These are phyloP conservation scores for Coprinellus aureogranulatus DNA, from an alignment of 768 basidiomycete species.

Conservation along the genomic window DNA sequence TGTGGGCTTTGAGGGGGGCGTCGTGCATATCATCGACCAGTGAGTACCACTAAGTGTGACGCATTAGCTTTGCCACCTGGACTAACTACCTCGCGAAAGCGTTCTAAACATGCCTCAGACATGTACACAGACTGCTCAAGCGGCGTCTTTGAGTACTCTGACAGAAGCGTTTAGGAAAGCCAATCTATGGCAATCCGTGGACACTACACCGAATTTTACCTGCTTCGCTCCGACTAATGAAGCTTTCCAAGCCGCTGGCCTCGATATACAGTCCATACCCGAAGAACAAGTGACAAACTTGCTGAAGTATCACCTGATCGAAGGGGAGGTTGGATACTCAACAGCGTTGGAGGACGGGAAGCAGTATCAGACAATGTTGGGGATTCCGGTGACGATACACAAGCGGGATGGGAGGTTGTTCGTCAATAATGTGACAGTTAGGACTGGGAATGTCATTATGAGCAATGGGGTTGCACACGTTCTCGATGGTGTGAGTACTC, in stretches of 20 bases:
- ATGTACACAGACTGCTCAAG: not conserved
- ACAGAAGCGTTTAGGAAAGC: not conserved
- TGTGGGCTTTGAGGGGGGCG: not conserved
- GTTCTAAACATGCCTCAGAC: slow-evolving; percentile 4
- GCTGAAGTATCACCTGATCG: slow-evolving; percentile 2
- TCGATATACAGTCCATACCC: not conserved
- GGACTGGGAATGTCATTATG: not conserved
- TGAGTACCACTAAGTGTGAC: not conserved
- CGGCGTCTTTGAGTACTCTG: not conserved
- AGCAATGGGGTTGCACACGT: slow-evolving; percentile 7
- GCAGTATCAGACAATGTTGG: not conserved
- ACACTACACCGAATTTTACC: slow-evolving; percentile 1
- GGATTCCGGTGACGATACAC: not conserved
- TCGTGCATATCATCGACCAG: not conserved
- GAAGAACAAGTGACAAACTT: not conserved
- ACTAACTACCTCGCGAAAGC: not conserved
- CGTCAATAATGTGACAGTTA: slow-evolving; percentile 3
- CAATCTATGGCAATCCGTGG: not conserved
- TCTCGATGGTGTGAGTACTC: not conserved
- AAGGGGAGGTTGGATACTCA: slow-evolving; percentile 3
- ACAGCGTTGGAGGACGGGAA: slow-evolving; percentile 1
- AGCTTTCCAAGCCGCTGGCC: not conserved
- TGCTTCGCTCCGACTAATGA: slow-evolving; percentile 5
- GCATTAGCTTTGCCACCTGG: not conserved
- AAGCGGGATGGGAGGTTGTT: not conserved